A percentile compares a stretch with the other conserved stretches of the same genome.
These are phyloP conservation scores for Physaria fendleri DNA, from an alignment of 345 rosid species.

Conservation along the genomic window DNA sequence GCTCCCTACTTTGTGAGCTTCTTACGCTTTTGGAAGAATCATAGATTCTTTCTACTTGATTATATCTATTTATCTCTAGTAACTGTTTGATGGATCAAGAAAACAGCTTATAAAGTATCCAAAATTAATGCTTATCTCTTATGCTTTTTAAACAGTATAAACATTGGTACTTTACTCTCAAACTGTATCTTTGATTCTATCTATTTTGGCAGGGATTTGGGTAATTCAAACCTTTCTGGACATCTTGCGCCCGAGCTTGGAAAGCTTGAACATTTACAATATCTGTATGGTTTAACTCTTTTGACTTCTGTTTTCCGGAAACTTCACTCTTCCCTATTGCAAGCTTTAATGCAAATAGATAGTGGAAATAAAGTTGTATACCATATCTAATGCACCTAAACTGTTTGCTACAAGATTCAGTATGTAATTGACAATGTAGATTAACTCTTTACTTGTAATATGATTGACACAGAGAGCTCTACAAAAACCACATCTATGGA, in stretches of 20 bases:
- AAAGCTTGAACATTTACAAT: slow-evolving; percentile 82
- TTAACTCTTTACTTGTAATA: background rate
- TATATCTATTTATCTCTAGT: background rate
- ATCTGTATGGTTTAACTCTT: slow-evolving; percentile 52
- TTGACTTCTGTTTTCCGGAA: background rate
- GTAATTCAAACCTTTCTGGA: slow-evolving; percentile 85
- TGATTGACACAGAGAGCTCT: slow-evolving; percentile 65
- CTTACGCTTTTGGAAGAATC: background rate
- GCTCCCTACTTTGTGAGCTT: slow-evolving; percentile 13
- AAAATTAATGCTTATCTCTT: no score
- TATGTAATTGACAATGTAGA: background rate
- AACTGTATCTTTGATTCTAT: slow-evolving; percentile 1
- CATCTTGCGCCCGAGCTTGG: slow-evolving; percentile 88
- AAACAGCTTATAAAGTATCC: no score
- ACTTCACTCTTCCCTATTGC: background rate
- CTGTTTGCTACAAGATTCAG: background rate
- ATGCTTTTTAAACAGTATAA: no score
- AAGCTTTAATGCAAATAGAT: background rate
- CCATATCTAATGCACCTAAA: background rate
- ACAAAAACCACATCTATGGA: slow-evolving; percentile 85
- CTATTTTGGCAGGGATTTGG: slow-evolving; percentile 67
- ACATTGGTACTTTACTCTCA: background rate
- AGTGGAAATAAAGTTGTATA: no score
- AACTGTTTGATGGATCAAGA: slow-evolving; percentile 6
- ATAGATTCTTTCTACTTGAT: background rate